Evolutionary conservation across 164 flowering plant species (phyloP).

Genomic region (Chimonanthus salicifolius): DNA sequence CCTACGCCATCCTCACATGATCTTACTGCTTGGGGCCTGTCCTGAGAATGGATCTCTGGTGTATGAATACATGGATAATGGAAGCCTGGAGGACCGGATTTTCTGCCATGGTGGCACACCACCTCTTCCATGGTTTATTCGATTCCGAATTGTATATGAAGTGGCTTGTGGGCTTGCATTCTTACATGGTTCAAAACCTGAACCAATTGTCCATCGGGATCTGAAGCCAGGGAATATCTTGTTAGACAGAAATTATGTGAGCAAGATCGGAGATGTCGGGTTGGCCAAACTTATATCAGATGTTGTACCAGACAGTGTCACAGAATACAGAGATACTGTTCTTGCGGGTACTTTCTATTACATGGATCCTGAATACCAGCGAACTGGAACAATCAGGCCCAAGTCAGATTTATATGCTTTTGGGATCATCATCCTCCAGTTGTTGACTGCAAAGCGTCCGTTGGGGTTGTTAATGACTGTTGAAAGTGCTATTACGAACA

Average conservation of each 20-base stretch:
- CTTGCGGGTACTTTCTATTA: slow-evolving; percentile 72
- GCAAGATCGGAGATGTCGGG: slow-evolving; percentile 87
- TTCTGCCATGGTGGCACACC: slow-evolving; percentile 28
- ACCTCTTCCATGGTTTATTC: slow-evolving; percentile 68
- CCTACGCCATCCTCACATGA: slow-evolving; percentile 67
- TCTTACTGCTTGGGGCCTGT: slow-evolving; percentile 79
- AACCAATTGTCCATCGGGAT: slow-evolving; percentile 78
- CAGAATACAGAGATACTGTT: slow-evolving; percentile 56
- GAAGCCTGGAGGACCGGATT: slow-evolving; percentile 65
- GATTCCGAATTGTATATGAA: slow-evolving; percentile 62
- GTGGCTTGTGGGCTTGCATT: slow-evolving; percentile 82
- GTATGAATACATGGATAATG: slow-evolving; percentile 84
- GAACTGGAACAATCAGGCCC: slow-evolving; percentile 82
- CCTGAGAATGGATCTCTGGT: slow-evolving; percentile 75
- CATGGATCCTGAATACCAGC: slow-evolving; percentile 91
- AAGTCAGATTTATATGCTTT: slow-evolving; percentile 84
- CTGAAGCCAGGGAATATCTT: slow-evolving; percentile 83
- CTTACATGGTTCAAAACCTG: slow-evolving; percentile 68
- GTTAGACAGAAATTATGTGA: slow-evolving; percentile 52
- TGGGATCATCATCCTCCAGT: slow-evolving; percentile 65
- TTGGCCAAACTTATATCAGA: slow-evolving; percentile 59
- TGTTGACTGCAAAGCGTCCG: slow-evolving; percentile 56
- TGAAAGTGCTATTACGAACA: slow-evolving; percentile 45
- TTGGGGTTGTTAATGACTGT: slow-evolving; percentile 38
- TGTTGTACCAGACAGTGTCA: slow-evolving; percentile 62